Evolutionary conservation across 768 basidiomycete species (phyloP).

Genomic region (Baorangia bicolor): DNA sequence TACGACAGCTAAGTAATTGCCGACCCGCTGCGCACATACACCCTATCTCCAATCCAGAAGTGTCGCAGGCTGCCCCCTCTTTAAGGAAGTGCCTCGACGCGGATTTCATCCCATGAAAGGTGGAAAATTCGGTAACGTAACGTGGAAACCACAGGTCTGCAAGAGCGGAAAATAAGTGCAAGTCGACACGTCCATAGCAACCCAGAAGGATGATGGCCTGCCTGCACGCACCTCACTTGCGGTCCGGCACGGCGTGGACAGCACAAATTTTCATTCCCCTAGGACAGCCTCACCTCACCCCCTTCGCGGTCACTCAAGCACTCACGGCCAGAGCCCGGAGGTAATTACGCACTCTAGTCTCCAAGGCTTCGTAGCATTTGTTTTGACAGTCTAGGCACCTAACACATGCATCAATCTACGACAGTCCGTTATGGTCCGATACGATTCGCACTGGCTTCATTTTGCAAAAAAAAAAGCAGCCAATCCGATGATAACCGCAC

Average conservation of each 20-base stretch:
- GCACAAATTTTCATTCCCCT: constrained; percentile 23
- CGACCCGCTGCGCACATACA: constrained; percentile 11
- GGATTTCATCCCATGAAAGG: constrained; percentile 11
- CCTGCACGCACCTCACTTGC: constrained; percentile 22
- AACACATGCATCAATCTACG: constrained; percentile 21
- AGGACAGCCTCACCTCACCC: constrained; percentile 20
- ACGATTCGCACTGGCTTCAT: not conserved
- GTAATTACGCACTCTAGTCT: constrained; percentile 11
- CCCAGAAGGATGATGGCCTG: constrained; percentile 7
- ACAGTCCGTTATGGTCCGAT: constrained; percentile 8
- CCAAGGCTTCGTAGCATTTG: constrained; percentile 4
- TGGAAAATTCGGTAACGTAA: constrained; percentile 26
- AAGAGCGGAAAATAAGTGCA: constrained; percentile 21
- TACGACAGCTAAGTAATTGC: constrained; percentile 22
- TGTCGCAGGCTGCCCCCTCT: constrained; percentile 10
- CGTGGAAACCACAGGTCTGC: constrained; percentile 19
- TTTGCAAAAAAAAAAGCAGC: constrained; percentile 1
- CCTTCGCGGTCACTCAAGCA: constrained; percentile 1
- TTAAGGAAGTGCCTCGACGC: constrained; percentile 15
- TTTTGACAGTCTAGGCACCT: constrained; percentile 8
- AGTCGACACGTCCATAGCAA: constrained; percentile 10
- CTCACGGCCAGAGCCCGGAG: not conserved
- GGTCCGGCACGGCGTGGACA: constrained; percentile 5
- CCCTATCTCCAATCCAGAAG: constrained; percentile 21
- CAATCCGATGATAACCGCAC: constrained; percentile 7